phyloP scores from a whole-genome alignment of 2,329 filamentous ascomycete genomes.

The Clarireedia monteithiana region DNA sequence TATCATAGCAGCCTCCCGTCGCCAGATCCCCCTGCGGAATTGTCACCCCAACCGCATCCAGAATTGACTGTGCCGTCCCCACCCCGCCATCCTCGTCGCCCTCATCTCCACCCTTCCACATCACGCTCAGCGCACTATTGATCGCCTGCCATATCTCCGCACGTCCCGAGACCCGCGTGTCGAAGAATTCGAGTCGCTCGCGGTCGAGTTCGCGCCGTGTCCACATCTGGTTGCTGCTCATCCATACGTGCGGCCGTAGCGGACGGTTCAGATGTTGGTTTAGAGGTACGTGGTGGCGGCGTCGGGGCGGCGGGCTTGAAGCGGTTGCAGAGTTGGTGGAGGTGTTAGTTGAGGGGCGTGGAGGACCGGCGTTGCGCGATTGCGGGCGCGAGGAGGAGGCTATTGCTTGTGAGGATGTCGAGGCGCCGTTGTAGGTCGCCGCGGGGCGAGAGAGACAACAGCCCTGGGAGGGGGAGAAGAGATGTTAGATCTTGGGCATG shows the following conservation, averaged over 20 bases:
- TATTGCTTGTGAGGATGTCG: constrained; percentile 45
- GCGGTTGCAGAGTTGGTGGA: constrained; percentile 10
- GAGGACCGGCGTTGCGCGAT: constrained; percentile 14
- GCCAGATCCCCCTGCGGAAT: constrained; percentile 65
- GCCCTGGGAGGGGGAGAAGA: constrained; percentile 36
- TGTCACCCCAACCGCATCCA: constrained; percentile 71
- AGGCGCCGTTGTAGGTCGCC: constrained; percentile 44
- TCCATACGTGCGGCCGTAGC: constrained; percentile 58
- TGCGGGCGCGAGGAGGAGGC: constrained; percentile 25
- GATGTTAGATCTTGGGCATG: background rate
- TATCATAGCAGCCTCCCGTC: constrained; percentile 61
- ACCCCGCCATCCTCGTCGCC: constrained; percentile 36
- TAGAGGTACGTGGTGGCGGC: constrained; percentile 32
- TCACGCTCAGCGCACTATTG: constrained; percentile 55
- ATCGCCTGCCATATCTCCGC: constrained; percentile 76
- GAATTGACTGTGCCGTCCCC: constrained; percentile 68
- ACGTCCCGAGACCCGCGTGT: constrained; percentile 74
- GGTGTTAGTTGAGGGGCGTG: constrained; percentile 19
- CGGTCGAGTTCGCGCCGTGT: constrained; percentile 59
- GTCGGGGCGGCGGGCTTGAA: constrained; percentile 8
- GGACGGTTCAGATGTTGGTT: constrained; percentile 64
- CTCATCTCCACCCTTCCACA: constrained; percentile 43
- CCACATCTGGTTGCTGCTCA: constrained; percentile 56
- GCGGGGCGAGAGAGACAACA: constrained; percentile 51
- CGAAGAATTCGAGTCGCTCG: constrained; percentile 80